Base-by-base conservation (phyloP, 2,329 filamentous ascomycete genomes). In the Sclerotinia spermophila region DNA sequence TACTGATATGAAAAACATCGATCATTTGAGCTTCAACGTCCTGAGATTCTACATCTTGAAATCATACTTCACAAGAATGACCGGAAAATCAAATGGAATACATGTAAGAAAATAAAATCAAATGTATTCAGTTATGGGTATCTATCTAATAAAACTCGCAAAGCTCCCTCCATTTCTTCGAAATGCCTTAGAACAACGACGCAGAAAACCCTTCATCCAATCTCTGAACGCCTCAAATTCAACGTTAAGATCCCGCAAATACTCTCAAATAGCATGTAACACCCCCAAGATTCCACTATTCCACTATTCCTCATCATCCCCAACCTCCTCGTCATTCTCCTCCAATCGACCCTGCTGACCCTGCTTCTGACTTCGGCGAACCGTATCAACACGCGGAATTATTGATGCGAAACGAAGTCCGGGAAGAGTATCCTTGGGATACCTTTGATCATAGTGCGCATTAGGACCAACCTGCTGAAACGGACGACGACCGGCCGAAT, bases 21-120 rank as follows among this genome's bases (percentile, higher is more conserved):
- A 17, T 30, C n/a, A 30, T 17, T 6, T 17, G 48, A 17, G 4
- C 48, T 30, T 13, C 48, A 0, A 30, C 17, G 6, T 17, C 2
- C 48, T 11, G 13, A 8, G 13, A 7, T 2, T 0, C 27, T 30
- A 30, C 13, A 27, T 17, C 17, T 8, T 17, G 5, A 53, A 27
- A 1, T 17, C n/a, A 5, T 1, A 0, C 2, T 8, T 21, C 24
- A 27, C 1, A n/a, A 30, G 27, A 8, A 30, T 5, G 15, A 2
- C 5, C 1, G 1, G 5, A 10, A 6, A 38, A 24, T 27, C 13
- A 51, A 27, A 15, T 40, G n/a, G 15, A 27, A 53, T 15, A n/a
- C 21, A 38, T 8, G 7, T 15, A 30, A 38, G 19, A 3, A 15
- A 40, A 40, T n/a, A 19, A 53, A 53, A 51, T 27, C 33, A 51